phyloP scores from a whole-genome alignment of 1,284 basidiomycete genomes.

The Marasmius fiardii region DNA sequence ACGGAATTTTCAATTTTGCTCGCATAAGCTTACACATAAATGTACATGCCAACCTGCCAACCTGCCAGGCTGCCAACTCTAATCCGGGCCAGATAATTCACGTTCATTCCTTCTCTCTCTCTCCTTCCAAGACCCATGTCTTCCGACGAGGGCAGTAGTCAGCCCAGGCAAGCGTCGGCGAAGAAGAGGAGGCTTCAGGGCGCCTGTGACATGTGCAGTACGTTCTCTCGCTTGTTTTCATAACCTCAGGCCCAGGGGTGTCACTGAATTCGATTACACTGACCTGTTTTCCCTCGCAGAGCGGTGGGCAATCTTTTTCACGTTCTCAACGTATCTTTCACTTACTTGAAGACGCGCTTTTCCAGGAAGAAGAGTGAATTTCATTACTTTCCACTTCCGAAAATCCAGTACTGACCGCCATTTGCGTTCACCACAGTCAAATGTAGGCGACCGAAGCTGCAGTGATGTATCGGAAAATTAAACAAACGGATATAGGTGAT shows the following conservation, averaged over 20 bases:
- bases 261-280: too few species aligned
- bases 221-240: not conserved
- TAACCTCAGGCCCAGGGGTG: too few species aligned
- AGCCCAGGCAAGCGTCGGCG: not conserved
- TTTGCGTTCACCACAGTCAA: not conserved
- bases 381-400: too few species aligned
- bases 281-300: not conserved
- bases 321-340: not conserved
- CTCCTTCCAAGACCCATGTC: not conserved
- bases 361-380: slow-evolving; percentile 2
- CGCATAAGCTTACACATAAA: not conserved
- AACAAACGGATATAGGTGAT: not conserved
- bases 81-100: not conserved
- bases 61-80: not conserved
- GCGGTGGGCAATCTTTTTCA: not conserved
- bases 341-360: not conserved
- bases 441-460: not conserved
- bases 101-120: not conserved
- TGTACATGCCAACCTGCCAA: not conserved
- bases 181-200: slow-evolving; percentile 1
- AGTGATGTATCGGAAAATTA: not conserved
- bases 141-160: not conserved
- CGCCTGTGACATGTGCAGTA: slow-evolving; percentile 5
- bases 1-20: not conserved
- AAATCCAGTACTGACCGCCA: not conserved